Percentiles rank a stretch among this genome's conserved stretches.
phyloP scores from a whole-genome alignment of 345 rosid genomes.

The Aurinia saxatilis region DNA sequence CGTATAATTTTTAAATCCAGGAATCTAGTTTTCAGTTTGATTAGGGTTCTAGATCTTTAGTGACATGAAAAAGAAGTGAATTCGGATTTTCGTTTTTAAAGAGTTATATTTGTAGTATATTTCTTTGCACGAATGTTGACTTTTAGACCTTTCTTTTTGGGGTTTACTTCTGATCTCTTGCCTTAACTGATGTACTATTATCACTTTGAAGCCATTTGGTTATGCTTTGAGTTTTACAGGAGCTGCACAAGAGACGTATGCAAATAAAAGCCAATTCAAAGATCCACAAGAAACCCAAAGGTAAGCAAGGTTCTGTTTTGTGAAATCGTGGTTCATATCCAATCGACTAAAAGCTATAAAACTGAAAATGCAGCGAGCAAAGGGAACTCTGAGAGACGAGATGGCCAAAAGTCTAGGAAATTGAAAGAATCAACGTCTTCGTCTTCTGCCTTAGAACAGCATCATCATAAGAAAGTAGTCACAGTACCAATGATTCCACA shows the following conservation, averaged over 20 bases:
- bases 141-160: no score
- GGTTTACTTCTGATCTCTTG: background rate
- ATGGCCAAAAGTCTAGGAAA: constrained; percentile 3
- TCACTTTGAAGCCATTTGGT: background rate
- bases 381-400: background rate
- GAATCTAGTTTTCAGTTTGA: background rate
- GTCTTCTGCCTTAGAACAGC: constrained; percentile 5
- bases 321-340: background rate
- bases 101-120: no score
- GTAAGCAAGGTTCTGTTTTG: constrained; percentile 15
- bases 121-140: no score
- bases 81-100: no score
- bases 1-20: no score
- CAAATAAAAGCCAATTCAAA: constrained; percentile 46
- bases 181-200: background rate
- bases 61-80: no score
- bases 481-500: constrained; percentile 39
- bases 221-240: constrained; percentile 32
- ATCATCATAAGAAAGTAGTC: background rate
- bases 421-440: constrained; percentile 1
- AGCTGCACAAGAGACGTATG: constrained; percentile 67
- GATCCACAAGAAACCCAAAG: constrained; percentile 41
- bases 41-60: background rate
- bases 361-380: constrained; percentile 15
- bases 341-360: background rate